Evolutionary conservation across 441 rosid genomes (phyloP).

Genomic region (Arabidopsis lyrata): DNA sequence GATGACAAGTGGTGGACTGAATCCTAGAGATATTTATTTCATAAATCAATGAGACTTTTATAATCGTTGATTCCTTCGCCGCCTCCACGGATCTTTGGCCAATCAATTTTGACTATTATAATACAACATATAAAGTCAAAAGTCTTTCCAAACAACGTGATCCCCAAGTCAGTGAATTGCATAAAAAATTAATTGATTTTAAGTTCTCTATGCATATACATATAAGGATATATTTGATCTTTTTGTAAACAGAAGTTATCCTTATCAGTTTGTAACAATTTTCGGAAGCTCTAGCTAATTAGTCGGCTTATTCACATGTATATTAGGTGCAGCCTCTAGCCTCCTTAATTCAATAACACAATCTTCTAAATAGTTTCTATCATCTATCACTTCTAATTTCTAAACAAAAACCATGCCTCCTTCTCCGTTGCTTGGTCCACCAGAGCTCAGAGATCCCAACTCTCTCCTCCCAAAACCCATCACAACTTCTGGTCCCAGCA

Average conservation of each 20-base stretch:
- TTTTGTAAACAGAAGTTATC: not conserved
- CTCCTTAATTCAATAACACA: not conserved
- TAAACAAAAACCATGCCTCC: slow-evolving; percentile 38
- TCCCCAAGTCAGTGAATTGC: slow-evolving; percentile 14
- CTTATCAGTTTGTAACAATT: not conserved
- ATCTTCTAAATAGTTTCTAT: not conserved
- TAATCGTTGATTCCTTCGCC: not conserved
- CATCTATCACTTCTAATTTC: not conserved
- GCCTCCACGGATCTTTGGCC: slow-evolving; percentile 8
- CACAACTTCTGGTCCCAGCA: not conserved
- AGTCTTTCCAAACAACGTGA: slow-evolving; percentile 10
- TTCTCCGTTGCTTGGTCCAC: slow-evolving; percentile 56
- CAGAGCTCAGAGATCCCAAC: slow-evolving; percentile 45
- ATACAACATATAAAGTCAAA: not conserved
- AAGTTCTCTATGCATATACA: too few species aligned
- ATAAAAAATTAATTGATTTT: too few species aligned
- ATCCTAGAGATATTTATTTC: not conserved
- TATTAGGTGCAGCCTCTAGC: not conserved
- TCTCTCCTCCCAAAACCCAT: slow-evolving; percentile 7
- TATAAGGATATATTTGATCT: not conserved
- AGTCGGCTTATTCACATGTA: not conserved
- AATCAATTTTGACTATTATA: not conserved
- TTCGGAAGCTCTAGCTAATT: not conserved
- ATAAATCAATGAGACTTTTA: not conserved
- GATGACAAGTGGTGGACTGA: not conserved